Evolutionary conservation across 2,329 filamentous ascomycete species (phyloP).

Genomic region (Fusarium sp.): DNA sequence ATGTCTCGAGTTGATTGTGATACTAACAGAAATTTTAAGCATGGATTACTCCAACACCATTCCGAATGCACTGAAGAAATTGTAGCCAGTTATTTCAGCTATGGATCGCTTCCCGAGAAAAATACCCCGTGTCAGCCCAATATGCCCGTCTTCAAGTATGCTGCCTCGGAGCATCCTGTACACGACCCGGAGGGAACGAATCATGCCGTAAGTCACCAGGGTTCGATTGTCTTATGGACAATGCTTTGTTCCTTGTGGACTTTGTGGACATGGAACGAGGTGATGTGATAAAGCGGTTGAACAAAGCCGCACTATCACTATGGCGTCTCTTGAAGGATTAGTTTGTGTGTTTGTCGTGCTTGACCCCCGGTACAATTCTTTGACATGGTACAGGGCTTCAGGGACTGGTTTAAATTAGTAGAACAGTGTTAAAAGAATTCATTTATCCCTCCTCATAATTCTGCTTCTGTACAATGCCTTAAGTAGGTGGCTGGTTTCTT

Average conservation of each 20-base stretch:
- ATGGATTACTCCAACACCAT: accelerated
- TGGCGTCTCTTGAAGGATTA: background rate
- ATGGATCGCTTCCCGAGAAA: accelerated
- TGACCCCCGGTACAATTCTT: background rate
- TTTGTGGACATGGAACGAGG: too few species aligned
- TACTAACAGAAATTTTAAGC: background rate
- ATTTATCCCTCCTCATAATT: background rate
- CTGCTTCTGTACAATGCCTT: background rate
- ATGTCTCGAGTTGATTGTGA: background rate
- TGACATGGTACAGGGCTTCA: background rate
- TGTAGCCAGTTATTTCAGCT: background rate
- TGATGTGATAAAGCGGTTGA: too few species aligned
- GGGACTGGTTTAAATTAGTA: background rate
- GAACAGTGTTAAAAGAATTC: background rate
- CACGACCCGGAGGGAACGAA: too few species aligned
- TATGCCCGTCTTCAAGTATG: accelerated
- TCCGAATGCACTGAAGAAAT: accelerated
- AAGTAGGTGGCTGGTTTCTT: too few species aligned
- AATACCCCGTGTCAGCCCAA: background rate
- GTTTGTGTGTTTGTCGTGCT: background rate
- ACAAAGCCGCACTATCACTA: too few species aligned
- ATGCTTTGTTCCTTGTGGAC: background rate
- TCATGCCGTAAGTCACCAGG: background rate
- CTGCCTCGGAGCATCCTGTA: too few species aligned
- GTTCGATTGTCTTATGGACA: background rate